Evolutionary conservation across 768 basidiomycete genomes (phyloP).

Genomic region (Amanita inopinata): DNA sequence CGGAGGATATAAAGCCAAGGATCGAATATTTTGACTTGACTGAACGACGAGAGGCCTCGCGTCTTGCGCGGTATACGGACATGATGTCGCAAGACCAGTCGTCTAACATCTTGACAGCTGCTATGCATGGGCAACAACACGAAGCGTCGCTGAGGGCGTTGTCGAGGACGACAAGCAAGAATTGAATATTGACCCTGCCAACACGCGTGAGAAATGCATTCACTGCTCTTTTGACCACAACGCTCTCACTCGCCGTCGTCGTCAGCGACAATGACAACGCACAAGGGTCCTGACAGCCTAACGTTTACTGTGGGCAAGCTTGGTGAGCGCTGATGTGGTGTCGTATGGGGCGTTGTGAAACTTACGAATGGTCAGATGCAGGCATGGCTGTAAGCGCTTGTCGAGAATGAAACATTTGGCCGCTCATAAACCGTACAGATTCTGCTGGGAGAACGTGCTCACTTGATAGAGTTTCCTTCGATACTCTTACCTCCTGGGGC

Average conservation of each 20-base stretch:
- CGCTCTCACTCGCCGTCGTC: not conserved
- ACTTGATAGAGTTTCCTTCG: slow-evolving; percentile 97
- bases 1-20: slow-evolving; percentile 95
- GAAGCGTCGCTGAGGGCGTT: not conserved
- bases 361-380: slow-evolving; percentile 46
- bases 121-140: not conserved
- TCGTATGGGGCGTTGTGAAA: not conserved
- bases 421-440: slow-evolving; percentile 47
- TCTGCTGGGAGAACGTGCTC: slow-evolving; percentile 85
- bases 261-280: slow-evolving; percentile 16
- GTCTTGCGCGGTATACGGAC: slow-evolving; percentile 73
- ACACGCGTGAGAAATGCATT: no score
- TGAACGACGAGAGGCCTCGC: slow-evolving; percentile 55
- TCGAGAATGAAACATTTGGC: not conserved
- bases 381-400: slow-evolving; percentile 73
- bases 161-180: not conserved
- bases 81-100: slow-evolving; percentile 59
- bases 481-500: slow-evolving; percentile 88
- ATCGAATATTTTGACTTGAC: slow-evolving; percentile 84
- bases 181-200: no score
- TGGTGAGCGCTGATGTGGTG: slow-evolving; percentile 37
- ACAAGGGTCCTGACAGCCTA: slow-evolving; percentile 51
- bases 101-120: slow-evolving; percentile 17
- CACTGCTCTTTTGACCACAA: no score
- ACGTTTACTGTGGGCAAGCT: slow-evolving; percentile 95